Conservation (phyloP, 306 rosid species). For the Sechiopsis laciniata region DNA sequence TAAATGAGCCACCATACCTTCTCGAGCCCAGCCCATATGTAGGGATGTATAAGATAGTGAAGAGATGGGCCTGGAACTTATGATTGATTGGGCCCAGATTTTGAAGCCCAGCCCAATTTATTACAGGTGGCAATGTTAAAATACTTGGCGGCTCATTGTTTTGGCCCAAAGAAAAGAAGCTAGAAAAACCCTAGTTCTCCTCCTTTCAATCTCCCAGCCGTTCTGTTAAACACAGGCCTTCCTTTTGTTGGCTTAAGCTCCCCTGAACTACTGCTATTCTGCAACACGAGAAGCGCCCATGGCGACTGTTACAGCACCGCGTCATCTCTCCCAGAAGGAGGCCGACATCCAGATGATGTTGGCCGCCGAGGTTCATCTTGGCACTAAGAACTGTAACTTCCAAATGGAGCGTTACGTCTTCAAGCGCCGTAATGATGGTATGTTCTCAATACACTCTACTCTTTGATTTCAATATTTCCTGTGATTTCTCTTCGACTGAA, state of each 20-base stretch:
- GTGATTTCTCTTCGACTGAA: not conserved
- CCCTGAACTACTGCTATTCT: not conserved
- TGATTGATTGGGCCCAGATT: too few species aligned
- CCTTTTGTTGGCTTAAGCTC: not conserved
- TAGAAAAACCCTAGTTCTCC: not conserved
- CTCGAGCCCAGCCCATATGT: too few species aligned
- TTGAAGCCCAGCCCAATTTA: constrained; percentile 10
- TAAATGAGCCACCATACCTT: too few species aligned
- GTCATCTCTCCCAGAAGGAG: constrained; percentile 70
- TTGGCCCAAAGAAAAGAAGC: not conserved
- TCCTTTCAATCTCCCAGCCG: not conserved
- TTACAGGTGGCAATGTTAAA: not conserved
- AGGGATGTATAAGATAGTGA: too few species aligned
- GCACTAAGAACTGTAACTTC: constrained; percentile 74
- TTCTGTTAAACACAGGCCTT: not conserved
- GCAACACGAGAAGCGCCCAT: constrained; percentile 23
- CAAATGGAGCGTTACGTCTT: constrained; percentile 91
- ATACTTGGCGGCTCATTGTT: not conserved
- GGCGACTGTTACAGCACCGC: constrained; percentile 46
- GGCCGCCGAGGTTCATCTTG: constrained; percentile 79
- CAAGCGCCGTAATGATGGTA: constrained; percentile 88
- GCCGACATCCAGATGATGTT: constrained; percentile 81
- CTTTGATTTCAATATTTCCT: not conserved
- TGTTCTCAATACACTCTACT: not conserved
- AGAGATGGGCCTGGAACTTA: too few species aligned